Percentiles rank a stretch among this genome's conserved stretches.
Conservation (phyloP, 2,329 filamentous ascomycete genomes). For the Trichoderma citrinoviride region DNA sequence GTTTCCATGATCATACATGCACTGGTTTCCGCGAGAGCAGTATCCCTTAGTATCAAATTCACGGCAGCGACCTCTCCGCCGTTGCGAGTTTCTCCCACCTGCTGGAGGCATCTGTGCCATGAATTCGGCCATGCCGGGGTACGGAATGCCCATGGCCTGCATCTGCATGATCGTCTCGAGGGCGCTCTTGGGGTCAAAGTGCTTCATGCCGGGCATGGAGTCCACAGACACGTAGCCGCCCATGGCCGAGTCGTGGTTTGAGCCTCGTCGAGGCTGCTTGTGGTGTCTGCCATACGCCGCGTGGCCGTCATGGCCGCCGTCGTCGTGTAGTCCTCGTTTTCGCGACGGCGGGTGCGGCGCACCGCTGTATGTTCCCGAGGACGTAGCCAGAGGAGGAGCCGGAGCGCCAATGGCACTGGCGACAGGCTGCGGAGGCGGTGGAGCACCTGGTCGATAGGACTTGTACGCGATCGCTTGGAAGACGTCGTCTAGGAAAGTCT, state of each 20-base stretch:
- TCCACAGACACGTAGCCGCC: conserved; percentile 22
- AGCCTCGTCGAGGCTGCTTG: conserved; percentile 61
- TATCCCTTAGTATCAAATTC: conserved; percentile 73
- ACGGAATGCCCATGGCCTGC: conserved; percentile 53
- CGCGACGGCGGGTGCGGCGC: conserved; percentile 25
- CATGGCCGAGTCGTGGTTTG: conserved; percentile 31
- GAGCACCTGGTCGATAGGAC: conserved; percentile 57
- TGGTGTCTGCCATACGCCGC: conserved; percentile 41
- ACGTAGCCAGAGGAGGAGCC: not conserved
- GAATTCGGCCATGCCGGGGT: conserved; percentile 42
- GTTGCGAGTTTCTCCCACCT: conserved; percentile 30
- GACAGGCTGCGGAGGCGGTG: conserved; percentile 37
- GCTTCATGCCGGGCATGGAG: conserved; percentile 37
- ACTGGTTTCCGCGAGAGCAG: conserved; percentile 65
- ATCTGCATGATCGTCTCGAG: conserved; percentile 61
- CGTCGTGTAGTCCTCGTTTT: conserved; percentile 39
- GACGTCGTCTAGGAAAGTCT: conserved; percentile 66
- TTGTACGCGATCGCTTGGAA: conserved; percentile 63
- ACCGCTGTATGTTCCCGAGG: not conserved
- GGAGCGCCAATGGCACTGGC: conserved; percentile 10
- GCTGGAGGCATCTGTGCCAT: conserved; percentile 28
- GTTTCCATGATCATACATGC: conserved; percentile 66
- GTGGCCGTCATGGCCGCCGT: conserved; percentile 30
- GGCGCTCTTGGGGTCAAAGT: conserved; percentile 58
- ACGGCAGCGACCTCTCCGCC: conserved; percentile 52